Evolutionary conservation across 352 stramenopile species (phyloP).

Genomic region (Thalassiosira exigua): DNA sequence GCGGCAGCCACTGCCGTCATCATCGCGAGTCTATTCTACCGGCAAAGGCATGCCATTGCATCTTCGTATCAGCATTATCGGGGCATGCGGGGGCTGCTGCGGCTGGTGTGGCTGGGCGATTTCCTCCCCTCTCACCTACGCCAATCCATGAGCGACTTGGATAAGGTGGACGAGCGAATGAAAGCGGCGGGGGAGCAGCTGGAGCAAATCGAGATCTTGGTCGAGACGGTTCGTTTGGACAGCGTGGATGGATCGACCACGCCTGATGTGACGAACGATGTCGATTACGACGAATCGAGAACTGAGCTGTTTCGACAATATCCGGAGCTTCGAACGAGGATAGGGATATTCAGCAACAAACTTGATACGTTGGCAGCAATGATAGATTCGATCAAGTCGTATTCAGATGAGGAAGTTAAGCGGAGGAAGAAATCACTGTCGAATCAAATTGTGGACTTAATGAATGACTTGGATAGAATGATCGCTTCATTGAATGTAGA

Average conservation of each 20-base stretch:
- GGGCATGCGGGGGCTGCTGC: slow-evolving; percentile 40
- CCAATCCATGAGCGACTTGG: slow-evolving; percentile 50
- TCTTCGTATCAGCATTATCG: slow-evolving; percentile 25
- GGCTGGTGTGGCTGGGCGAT: slow-evolving; percentile 55
- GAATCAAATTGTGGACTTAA: slow-evolving; percentile 54
- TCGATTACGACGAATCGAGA: slow-evolving; percentile 20
- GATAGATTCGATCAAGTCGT: slow-evolving; percentile 54
- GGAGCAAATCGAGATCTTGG: slow-evolving; percentile 53
- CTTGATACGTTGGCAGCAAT: slow-evolving; percentile 44
- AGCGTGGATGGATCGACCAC: slow-evolving; percentile 41
- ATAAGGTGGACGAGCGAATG: slow-evolving; percentile 43
- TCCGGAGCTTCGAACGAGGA: slow-evolving; percentile 51
- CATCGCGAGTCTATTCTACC: slow-evolving; percentile 23
- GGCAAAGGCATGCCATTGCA: slow-evolving; percentile 32
- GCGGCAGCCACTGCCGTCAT: slow-evolving; percentile 20
- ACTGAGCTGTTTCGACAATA: slow-evolving; percentile 50
- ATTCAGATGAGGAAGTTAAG: slow-evolving; percentile 55
- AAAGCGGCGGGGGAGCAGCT: slow-evolving; percentile 35
- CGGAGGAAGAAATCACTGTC: slow-evolving; percentile 54
- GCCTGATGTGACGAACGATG: not conserved
- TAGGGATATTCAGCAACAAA: slow-evolving; percentile 53
- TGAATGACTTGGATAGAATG: slow-evolving; percentile 54
- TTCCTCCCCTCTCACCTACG: slow-evolving; percentile 50
- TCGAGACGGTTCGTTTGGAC: slow-evolving; percentile 46
- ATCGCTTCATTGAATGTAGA: slow-evolving; percentile 33